These are phyloP conservation scores for Castanea mollissima DNA, from an alignment of 306 rosid species.

Conservation along the genomic window DNA sequence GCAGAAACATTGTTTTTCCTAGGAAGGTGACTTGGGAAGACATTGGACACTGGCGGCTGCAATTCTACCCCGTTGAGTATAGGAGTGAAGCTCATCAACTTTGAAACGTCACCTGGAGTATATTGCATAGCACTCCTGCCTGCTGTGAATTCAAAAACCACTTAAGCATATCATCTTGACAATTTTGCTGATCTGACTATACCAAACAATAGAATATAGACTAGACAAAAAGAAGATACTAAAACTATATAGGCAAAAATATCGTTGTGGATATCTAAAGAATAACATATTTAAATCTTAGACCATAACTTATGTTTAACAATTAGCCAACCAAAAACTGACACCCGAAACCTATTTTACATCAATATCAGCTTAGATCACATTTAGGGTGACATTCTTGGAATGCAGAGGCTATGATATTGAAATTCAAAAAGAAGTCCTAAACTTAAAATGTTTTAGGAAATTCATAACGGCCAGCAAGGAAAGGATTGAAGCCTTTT, in stretches of 20 bases:
- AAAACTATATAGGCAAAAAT: neutral
- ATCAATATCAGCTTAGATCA: neutral
- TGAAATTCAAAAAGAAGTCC: neutral
- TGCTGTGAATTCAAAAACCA: slow-evolving; percentile 40
- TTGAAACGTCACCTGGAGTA: slow-evolving; percentile 68
- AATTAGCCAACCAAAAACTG: slow-evolving; percentile 13
- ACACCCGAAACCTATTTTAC: slow-evolving; percentile 7
- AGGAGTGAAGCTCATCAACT: slow-evolving; percentile 60
- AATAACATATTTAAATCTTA: slow-evolving; percentile 13
- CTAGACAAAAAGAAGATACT: slow-evolving; percentile 6
- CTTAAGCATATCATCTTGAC: slow-evolving; percentile 1
- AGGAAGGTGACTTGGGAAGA: slow-evolving; percentile 41
- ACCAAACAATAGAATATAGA: slow-evolving; percentile 12
- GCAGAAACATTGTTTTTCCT: slow-evolving; percentile 38
- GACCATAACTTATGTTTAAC: slow-evolving; percentile 19
- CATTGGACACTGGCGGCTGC: slow-evolving; percentile 45
- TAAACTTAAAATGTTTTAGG: neutral
- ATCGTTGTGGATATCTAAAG: slow-evolving; percentile 13
- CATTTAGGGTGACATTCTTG: neutral
- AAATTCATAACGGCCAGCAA: slow-evolving; percentile 8
- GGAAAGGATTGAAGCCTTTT: neutral
- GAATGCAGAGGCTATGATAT: neutral
- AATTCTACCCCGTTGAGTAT: slow-evolving; percentile 49
- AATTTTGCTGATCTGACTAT: slow-evolving; percentile 15
- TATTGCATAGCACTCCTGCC: slow-evolving; percentile 69